Evolutionary conservation across 2,329 filamentous ascomycete genomes (phyloP), one percentile per base, ranked within the genome.

Genomic region (Helicocarpus griseus): DNA sequence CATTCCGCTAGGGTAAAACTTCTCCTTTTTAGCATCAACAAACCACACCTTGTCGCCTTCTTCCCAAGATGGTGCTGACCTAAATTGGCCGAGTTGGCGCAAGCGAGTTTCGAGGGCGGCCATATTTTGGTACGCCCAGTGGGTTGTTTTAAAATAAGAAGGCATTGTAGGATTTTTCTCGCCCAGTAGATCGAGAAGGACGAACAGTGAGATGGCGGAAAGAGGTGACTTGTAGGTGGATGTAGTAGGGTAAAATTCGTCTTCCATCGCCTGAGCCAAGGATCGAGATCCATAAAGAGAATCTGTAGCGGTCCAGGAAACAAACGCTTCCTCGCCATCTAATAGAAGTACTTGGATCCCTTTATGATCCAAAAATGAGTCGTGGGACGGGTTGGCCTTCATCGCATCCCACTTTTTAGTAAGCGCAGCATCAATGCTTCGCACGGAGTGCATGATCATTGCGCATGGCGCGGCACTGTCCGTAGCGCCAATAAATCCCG

Each of bases 401-500:
- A 90, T 87, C 29, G 77, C 77, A 28, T 80, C 77, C 87, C 93
- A 97, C 70, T 91, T 95, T 64, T 77, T 78, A 28, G 84, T 87
- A 65, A 97, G 71, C 2, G 87, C 88, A 1, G 73, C 77, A 62
- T 97, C 90, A 43, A 98, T 80, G 56, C 82, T 87, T 58, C 84
- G 77, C 55, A 90, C 87, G 11, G 85, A 82, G 65, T 95, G 87
- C 80, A 98, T 79, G 53, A 98, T 76, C 77, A 97, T 89, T 0
- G 93, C 93, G 68, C 91, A 97, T 8, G 93, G 90, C 17, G 87
- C 93, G 1, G 93, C 93, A 61, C 89, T 95, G 65, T 98, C 93
- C 13, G 82, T 94, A 0, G 91, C 93, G 0, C 93, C 93, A 53
- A 98, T 86, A 66, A 98, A 98, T 0, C 89, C 91, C 54, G 83